phyloP scores from a whole-genome alignment of 2,329 filamentous ascomycete species.

The Sarocladium oryzae region DNA sequence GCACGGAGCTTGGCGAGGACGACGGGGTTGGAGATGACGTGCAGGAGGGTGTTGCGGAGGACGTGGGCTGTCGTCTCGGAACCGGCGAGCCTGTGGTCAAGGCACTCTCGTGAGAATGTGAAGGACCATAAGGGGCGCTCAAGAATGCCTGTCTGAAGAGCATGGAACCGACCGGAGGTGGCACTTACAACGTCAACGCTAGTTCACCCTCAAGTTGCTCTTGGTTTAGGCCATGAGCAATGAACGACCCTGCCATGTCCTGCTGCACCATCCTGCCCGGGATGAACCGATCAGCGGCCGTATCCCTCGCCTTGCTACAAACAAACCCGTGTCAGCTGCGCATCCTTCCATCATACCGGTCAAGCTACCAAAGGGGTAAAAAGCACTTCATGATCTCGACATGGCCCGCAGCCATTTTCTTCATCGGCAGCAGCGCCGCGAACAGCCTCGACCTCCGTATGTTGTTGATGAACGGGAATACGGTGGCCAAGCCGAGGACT shows the following conservation, averaged over 20 bases:
- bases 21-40: constrained; percentile 37
- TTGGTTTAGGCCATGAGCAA: not conserved
- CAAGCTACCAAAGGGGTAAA: too few relatives aligned
- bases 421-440: constrained; percentile 25
- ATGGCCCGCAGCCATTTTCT: constrained; percentile 29
- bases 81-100: constrained; percentile 38
- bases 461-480: too few relatives aligned
- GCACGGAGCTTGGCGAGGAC: constrained; percentile 32
- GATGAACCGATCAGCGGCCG: not conserved
- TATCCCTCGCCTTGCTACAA: constrained; percentile 24
- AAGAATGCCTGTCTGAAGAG: too few relatives aligned
- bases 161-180: constrained; percentile 31
- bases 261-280: not conserved
- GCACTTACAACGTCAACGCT: constrained; percentile 21
- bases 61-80: constrained; percentile 53
- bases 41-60: constrained; percentile 44
- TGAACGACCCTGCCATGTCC: constrained; percentile 1
- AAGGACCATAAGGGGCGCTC: too few relatives aligned
- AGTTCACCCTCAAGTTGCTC: constrained; percentile 1
- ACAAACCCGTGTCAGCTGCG: too few relatives aligned
- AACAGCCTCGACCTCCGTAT: too few relatives aligned
- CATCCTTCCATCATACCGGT: too few relatives aligned
- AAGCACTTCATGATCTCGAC: too few relatives aligned
- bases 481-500: too few relatives aligned
- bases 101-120: not conserved